Evolutionary conservation across 2,329 filamentous ascomycete species (phyloP).

Genomic region (Phyllosticta paracitricarpa): DNA sequence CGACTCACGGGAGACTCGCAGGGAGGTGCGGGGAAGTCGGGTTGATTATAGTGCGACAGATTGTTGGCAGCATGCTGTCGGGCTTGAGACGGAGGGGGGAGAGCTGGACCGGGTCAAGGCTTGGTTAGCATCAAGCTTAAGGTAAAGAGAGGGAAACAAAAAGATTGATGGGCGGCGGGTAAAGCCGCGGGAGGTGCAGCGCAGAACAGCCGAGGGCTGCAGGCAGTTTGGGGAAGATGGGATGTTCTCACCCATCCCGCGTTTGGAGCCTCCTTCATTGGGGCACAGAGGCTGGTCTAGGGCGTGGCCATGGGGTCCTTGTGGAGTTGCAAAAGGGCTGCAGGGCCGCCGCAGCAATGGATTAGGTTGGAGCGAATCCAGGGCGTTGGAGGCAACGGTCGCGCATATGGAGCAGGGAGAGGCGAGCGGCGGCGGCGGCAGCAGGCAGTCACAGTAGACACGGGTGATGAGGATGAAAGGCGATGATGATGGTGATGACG

Average conservation of each 20-base stretch:
- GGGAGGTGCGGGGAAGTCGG: conserved; percentile 16
- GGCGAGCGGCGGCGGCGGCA: not conserved
- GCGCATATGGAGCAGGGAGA: conserved; percentile 10
- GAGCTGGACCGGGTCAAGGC: conserved; percentile 21
- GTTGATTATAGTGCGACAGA: conserved; percentile 25
- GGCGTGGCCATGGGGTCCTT: conserved; percentile 14
- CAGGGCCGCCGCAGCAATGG: not conserved
- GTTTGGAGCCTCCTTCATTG: conserved; percentile 25
- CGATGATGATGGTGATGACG: not conserved
- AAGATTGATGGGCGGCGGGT: not conserved
- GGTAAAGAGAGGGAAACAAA: not conserved
- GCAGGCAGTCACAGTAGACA: too few relatives aligned
- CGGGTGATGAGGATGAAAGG: not conserved
- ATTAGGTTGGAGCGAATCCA: not conserved
- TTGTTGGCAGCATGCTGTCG: conserved; percentile 26
- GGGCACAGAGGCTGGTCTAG: conserved; percentile 12
- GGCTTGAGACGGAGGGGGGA: conserved; percentile 29
- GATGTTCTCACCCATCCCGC: conserved; percentile 29
- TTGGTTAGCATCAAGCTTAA: conserved; percentile 20
- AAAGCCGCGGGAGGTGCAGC: not conserved
- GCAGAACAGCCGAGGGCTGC: not conserved
- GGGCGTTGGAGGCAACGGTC: conserved; percentile 1
- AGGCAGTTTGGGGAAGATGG: not conserved
- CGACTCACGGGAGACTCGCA: conserved; percentile 36
- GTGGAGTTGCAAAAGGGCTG: conserved; percentile 11